phyloP scores from a whole-genome alignment of 768 basidiomycete genomes.

The Thelephora ganbajun region DNA sequence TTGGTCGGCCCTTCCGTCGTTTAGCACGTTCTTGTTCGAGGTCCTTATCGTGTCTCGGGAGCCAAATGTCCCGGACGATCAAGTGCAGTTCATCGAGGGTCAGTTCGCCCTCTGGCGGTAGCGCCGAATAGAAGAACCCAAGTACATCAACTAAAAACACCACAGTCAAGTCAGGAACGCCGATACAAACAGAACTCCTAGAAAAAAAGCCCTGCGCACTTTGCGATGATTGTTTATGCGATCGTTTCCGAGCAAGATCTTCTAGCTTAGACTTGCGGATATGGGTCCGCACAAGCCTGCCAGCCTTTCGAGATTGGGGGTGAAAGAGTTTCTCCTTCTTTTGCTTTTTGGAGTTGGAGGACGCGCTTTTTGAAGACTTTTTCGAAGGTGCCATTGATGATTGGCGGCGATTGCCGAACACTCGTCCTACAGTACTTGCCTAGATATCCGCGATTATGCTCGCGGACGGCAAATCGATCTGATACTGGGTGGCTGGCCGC shows the following conservation, averaged over 20 bases:
- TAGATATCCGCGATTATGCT: too few species aligned
- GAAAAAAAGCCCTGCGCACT: conserved; percentile 22
- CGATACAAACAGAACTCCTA: neutral
- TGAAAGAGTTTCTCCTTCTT: conserved; percentile 77
- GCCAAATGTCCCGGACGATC: conserved; percentile 54
- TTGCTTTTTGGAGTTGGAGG: too few species aligned
- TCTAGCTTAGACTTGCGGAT: conserved; percentile 57
- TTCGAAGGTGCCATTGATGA: conserved; percentile 24
- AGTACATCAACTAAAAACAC: conserved; percentile 44
- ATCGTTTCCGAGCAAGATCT: conserved; percentile 38
- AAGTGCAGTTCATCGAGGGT: conserved; percentile 53
- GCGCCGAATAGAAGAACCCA: conserved; percentile 61
- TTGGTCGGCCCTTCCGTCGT: conserved; percentile 64
- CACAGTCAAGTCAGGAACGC: neutral
- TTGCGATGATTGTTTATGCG: conserved; percentile 38
- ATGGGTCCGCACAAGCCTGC: conserved; percentile 52
- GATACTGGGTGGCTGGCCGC: too few species aligned
- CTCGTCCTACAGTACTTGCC: too few species aligned
- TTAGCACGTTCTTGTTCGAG: conserved; percentile 44
- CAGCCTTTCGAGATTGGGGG: conserved; percentile 74
- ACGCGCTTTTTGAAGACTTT: conserved; percentile 8
- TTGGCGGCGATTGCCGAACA: too few species aligned
- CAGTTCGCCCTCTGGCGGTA: conserved; percentile 46
- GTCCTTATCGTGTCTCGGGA: conserved; percentile 55
- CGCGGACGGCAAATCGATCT: too few species aligned